A percentile compares a stretch with the other conserved stretches of the same genome.
phyloP scores from a whole-genome alignment of 371 early-diverging fungal genomes.

The Mortierella sp. region DNA sequence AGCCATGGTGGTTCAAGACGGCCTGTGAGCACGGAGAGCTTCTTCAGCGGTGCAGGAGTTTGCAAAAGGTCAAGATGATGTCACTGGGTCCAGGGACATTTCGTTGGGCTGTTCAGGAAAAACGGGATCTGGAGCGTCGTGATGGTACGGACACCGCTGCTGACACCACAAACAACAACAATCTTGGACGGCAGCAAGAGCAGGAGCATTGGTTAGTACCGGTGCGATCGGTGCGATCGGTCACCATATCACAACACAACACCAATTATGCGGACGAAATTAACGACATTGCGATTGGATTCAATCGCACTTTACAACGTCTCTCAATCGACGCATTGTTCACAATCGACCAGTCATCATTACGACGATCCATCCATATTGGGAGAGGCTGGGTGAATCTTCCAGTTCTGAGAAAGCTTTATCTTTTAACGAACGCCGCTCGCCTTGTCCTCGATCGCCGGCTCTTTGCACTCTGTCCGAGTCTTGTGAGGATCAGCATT shows the following conservation, averaged over 20 bases:
- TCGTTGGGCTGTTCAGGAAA: constrained; percentile 1
- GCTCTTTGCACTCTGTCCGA: background rate
- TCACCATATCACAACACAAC: background rate
- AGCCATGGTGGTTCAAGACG: background rate
- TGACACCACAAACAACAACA: no score
- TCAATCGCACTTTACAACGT: background rate
- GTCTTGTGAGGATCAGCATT: background rate
- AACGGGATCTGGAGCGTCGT: background rate
- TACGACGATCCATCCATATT: background rate
- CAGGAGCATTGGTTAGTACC: background rate
- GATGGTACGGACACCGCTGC: background rate
- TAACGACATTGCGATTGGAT: background rate
- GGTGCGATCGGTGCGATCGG: background rate
- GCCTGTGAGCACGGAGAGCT: background rate
- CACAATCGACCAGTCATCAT: background rate
- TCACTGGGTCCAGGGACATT: background rate
- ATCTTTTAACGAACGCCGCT: background rate
- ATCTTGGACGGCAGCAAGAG: background rate
- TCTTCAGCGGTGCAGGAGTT: background rate
- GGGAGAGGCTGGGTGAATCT: background rate
- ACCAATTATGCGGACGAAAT: background rate
- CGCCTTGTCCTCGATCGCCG: background rate
- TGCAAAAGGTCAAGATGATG: background rate
- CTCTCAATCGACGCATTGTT: background rate
- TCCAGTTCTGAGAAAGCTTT: background rate